A percentile compares a stretch with the other conserved stretches of the same genome.
These are phyloP conservation scores for Eucalyptus globulus DNA, from an alignment of 345 rosid genomes.

Conservation along the genomic window DNA sequence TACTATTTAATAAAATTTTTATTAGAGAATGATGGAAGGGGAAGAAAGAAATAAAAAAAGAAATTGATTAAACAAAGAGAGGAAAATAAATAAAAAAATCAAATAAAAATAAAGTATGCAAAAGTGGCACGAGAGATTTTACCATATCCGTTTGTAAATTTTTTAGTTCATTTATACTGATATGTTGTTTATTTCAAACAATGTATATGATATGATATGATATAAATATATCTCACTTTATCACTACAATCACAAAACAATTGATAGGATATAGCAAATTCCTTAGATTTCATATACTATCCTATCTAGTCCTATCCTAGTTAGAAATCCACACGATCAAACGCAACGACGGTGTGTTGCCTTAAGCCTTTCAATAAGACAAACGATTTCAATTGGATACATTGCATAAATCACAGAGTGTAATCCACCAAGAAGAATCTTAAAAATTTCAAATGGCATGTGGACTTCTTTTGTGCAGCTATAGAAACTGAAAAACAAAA, in stretches of 20 bases:
- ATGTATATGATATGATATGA: no score
- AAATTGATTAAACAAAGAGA: no score
- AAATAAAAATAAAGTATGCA: no score
- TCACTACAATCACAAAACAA: no score
- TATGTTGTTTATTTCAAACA: no score
- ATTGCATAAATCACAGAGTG: background rate
- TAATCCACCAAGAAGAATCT: background rate
- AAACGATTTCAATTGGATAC: background rate
- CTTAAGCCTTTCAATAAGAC: background rate
- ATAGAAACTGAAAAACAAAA: background rate
- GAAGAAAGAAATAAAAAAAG: no score
- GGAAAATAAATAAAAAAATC: no score
- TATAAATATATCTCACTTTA: no score
- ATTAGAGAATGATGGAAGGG: no score
- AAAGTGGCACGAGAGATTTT: no score
- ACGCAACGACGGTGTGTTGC: rapidly evolving
- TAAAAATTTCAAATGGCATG: background rate
- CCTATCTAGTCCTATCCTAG: rapidly evolving
- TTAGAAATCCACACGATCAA: rapidly evolving
- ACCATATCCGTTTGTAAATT: no score
- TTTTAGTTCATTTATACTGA: rapidly evolving
- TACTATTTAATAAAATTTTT: no score
- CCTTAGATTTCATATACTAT: rapidly evolving
- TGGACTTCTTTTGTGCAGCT: background rate
- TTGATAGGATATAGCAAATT: rapidly evolving